Conservation (phyloP, 768 basidiomycete genomes). For the Roridomyces roridus region DNA sequence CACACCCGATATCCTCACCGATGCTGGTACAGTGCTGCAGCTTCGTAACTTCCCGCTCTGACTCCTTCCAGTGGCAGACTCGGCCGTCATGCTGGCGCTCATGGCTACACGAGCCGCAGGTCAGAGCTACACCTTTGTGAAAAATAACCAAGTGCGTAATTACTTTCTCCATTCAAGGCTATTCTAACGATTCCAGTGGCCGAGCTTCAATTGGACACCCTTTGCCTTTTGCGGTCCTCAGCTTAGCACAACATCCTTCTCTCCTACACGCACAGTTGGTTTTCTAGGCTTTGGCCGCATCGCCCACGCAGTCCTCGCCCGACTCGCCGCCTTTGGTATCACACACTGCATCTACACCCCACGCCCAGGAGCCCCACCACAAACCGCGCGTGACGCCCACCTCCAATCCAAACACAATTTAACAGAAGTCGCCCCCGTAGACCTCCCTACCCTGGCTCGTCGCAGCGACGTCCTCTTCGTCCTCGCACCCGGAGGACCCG, state of each 20-base stretch:
- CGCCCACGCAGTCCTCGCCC: constrained; percentile 79
- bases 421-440: constrained; percentile 60
- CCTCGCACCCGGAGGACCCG: constrained; percentile 75
- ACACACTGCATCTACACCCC: constrained; percentile 75
- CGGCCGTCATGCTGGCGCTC: constrained; percentile 87
- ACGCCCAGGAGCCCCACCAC: constrained; percentile 43
- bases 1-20: constrained; percentile 93
- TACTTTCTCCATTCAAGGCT: background rate
- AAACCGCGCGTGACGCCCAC: constrained; percentile 42
- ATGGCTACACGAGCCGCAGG: constrained; percentile 89
- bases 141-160: constrained; percentile 66
- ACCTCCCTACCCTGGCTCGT: constrained; percentile 70
- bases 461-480: constrained; percentile 88
- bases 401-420: constrained; percentile 38
- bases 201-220: constrained; percentile 77
- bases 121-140: constrained; percentile 66
- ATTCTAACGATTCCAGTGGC: constrained; percentile 66
- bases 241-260: constrained; percentile 59
- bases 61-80: constrained; percentile 75
- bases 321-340: constrained; percentile 84
- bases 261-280: constrained; percentile 72
- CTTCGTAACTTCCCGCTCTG: background rate
- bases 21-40: constrained; percentile 64
- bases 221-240: constrained; percentile 88
- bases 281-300: constrained; percentile 98